Base-by-base conservation (phyloP, 257 asterid species). In the Eustoma russellianum region DNA sequence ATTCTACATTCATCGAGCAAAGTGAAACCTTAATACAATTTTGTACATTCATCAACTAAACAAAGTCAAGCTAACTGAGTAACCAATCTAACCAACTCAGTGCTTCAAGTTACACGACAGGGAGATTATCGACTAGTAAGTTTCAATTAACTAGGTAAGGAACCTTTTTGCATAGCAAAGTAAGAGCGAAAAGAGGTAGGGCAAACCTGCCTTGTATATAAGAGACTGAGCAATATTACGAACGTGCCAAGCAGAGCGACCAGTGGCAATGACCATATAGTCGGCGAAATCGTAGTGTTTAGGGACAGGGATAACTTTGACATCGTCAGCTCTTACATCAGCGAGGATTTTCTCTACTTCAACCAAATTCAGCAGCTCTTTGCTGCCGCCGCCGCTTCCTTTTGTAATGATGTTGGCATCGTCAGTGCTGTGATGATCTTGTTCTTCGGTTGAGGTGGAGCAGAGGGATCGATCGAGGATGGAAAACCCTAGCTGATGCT, bases 171-270 rank as follows among this genome's bases (percentile, higher is more conserved):
- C 6, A 53, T n/a, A 8, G n/a, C 12, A 33, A 34, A 3, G 0
- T 8, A 53, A 17, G n/a, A 28, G 28, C 33, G 16, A 35, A n/a
- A 17, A 30, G 19, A 46, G 34, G 17, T 7, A 16, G 12, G 52
- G 38, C 9, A 38, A 56, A 75, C 88, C 66, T 75, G 69, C 97
- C 89, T 85, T 65, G 78, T 82, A 80, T 48, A 91, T 51, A 56
- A 87, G 86, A 56, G 98, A 96, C 72, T 87, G 98, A 69, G 92
- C 83, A 62, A 91, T 91, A 33, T 91, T 91, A 33, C 96, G 89
- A 13, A 86, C 98, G 65, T 91, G 98, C 98, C 98, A 90, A 41
- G 90, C 79, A 10, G 98, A 91, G 41, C 95, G 80, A 35, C 94
- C 96, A 1, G 98, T 81, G 74, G 96, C 96, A 60, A 91, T 57